These are phyloP conservation scores for Dissophora globulifera DNA, from an alignment of 192 early-diverging fungal species.

Conservation along the genomic window DNA sequence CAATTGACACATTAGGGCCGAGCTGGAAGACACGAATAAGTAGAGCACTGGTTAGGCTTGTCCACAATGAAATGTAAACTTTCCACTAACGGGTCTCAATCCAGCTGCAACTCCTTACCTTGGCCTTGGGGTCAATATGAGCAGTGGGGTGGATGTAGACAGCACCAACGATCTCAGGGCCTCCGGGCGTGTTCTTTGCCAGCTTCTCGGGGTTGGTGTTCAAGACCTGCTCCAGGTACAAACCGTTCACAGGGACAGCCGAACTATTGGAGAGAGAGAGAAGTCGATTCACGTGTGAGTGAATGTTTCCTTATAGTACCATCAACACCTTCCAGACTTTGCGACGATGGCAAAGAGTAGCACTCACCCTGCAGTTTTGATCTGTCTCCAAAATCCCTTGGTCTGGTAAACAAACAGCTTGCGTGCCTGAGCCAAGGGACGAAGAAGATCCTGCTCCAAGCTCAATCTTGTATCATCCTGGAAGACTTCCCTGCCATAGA, in stretches of 20 bases:
- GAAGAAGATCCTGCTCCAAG: slow-evolving; percentile 94
- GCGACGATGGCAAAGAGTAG: background rate
- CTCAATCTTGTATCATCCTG: slow-evolving; percentile 74
- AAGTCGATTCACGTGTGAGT: background rate
- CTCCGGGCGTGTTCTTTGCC: slow-evolving; percentile 60
- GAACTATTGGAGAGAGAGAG: slow-evolving; percentile 64
- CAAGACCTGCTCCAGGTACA: slow-evolving; percentile 88
- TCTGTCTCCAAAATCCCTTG: slow-evolving; percentile 94
- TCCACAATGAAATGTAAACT: too few species aligned
- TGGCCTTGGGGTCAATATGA: slow-evolving; percentile 90
- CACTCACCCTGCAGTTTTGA: slow-evolving; percentile 88
- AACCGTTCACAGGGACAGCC: slow-evolving; percentile 92
- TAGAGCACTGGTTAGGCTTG: too few species aligned
- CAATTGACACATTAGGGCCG: slow-evolving; percentile 97
- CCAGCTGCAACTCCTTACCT: slow-evolving; percentile 63
- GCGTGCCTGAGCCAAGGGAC: slow-evolving; percentile 80
- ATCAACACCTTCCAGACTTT: background rate
- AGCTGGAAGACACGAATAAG: slow-evolving; percentile 59
- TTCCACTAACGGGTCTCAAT: too few species aligned
- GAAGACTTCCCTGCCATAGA: slow-evolving; percentile 51
- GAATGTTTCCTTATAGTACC: background rate
- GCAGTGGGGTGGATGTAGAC: slow-evolving; percentile 97
- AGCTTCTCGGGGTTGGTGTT: slow-evolving; percentile 70
- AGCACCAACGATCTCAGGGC: slow-evolving; percentile 87
- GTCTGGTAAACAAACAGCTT: slow-evolving; percentile 90